Evolutionary conservation across 2,329 filamentous ascomycete species (phyloP).

Genomic region (Leptographium galeiforme): DNA sequence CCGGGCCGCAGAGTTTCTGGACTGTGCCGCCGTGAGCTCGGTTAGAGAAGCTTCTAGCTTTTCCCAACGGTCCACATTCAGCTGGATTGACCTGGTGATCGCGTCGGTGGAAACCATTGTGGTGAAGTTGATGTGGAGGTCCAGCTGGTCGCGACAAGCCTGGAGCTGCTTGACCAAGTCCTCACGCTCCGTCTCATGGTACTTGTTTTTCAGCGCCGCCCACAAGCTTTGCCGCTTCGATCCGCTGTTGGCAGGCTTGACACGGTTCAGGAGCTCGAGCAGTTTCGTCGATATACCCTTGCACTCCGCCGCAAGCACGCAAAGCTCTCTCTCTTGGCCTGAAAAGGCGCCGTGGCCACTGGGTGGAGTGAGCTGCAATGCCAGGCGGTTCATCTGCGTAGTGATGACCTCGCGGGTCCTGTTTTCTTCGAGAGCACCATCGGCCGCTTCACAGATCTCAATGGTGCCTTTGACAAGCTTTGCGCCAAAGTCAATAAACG

Average conservation of each 20-base stretch:
- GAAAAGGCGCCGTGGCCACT: neutral
- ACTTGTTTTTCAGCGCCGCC: conserved; percentile 6
- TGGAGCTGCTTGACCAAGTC: conserved; percentile 7
- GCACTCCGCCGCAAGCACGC: neutral
- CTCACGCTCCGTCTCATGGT: conserved; percentile 3
- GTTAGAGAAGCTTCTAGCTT: neutral
- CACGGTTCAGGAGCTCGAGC: conserved; percentile 1
- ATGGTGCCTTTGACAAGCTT: neutral
- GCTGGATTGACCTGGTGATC: neutral
- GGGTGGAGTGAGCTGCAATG: neutral
- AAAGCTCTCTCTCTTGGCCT: neutral
- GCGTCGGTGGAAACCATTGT: neutral
- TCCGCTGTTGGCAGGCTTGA: conserved; percentile 6
- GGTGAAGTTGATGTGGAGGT: conserved; percentile 2
- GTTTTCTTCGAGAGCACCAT: neutral
- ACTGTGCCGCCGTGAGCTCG: neutral
- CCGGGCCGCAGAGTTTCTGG: too few relatives aligned
- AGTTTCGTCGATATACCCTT: conserved; percentile 1
- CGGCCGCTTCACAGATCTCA: neutral
- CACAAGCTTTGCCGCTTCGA: conserved; percentile 8
- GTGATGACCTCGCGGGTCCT: neutral
- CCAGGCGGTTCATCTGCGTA: neutral
- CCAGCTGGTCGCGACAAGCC: conserved; percentile 7
- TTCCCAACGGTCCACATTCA: neutral
- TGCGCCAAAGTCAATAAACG: neutral